These are phyloP conservation scores for Zoysia pacifica DNA, from an alignment of 176 grass and related monocot genomes.

Conservation along the genomic window DNA sequence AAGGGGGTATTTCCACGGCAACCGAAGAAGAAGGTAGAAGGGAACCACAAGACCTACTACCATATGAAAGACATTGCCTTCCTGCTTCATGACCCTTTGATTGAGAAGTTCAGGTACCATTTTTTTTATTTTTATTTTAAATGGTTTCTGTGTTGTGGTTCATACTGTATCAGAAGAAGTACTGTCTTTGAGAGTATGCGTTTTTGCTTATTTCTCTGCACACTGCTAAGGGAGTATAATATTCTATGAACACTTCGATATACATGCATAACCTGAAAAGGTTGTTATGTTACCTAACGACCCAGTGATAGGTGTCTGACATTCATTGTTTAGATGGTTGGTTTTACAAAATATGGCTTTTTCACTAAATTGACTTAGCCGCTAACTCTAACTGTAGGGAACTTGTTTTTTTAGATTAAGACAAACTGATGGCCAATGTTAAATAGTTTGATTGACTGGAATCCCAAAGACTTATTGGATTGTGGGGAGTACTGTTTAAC, in stretches of 20 bases:
- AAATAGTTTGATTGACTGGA: not conserved
- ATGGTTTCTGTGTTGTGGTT: not conserved
- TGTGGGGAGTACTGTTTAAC: too few relatives aligned
- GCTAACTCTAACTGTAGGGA: not conserved
- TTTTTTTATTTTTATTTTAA: not conserved
- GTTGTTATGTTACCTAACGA: slow-evolving; percentile 2
- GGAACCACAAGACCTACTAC: slow-evolving; percentile 97
- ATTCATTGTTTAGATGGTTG: not conserved
- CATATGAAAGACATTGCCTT: slow-evolving; percentile 91
- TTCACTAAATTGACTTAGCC: not conserved
- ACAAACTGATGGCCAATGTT: too few relatives aligned
- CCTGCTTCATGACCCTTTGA: slow-evolving; percentile 73
- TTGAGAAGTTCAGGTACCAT: slow-evolving; percentile 74
- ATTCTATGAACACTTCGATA: not conserved
- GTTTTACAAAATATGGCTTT: not conserved
- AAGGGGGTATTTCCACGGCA: slow-evolving; percentile 86
- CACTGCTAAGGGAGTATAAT: not conserved
- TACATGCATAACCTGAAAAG: not conserved
- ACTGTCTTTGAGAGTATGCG: not conserved
- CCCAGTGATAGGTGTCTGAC: not conserved
- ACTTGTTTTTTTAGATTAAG: too few relatives aligned
- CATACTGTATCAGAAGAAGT: not conserved
- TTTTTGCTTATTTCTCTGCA: not conserved
- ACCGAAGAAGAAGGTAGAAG: slow-evolving; percentile 93
- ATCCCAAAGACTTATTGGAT: too few relatives aligned